phyloP scores from a whole-genome alignment of 257 asterid genomes.

The Plantago major region DNA sequence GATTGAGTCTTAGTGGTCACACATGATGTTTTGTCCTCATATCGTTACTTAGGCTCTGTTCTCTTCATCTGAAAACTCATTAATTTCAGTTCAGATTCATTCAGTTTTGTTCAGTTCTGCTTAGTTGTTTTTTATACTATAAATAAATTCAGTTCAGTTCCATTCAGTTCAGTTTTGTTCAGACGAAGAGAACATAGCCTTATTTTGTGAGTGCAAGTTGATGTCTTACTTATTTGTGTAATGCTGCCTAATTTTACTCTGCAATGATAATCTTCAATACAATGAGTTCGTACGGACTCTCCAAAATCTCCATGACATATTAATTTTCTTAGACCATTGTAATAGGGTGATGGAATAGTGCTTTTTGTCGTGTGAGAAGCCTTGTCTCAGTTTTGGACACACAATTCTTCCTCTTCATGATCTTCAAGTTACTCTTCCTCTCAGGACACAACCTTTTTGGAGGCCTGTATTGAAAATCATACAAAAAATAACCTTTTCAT shows the following conservation, averaged over 20 bases:
- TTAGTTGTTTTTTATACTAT: too few relatives aligned
- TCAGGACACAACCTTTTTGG: slow-evolving; percentile 87
- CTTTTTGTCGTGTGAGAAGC: slow-evolving; percentile 9
- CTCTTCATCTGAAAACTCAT: too few relatives aligned
- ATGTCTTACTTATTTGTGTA: neutral
- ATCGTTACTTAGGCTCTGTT: too few relatives aligned
- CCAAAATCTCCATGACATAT: too few relatives aligned
- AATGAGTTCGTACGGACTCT: slow-evolving; percentile 9
- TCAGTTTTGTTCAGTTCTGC: too few relatives aligned
- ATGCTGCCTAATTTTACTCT: slow-evolving; percentile 2
- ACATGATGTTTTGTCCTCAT: too few relatives aligned
- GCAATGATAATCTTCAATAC: slow-evolving; percentile 6
- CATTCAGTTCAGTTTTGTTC: too few relatives aligned
- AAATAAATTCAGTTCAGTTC: too few relatives aligned
- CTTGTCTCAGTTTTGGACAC: slow-evolving; percentile 5
- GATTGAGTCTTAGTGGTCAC: neutral
- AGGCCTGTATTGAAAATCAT: slow-evolving; percentile 95
- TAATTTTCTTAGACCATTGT: too few relatives aligned
- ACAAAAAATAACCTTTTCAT: slow-evolving; percentile 90
- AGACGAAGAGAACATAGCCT: too few relatives aligned
- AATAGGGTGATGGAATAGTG: slow-evolving; percentile 13
- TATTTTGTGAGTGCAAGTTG: slow-evolving; percentile 1
- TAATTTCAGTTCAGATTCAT: too few relatives aligned
- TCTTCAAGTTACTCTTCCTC: slow-evolving; percentile 27
- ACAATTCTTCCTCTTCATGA: slow-evolving; percentile 19